A percentile compares a stretch with the other conserved stretches of the same genome.
phyloP scores from a whole-genome alignment of 495 filamentous ascomycete genomes.

The Hypoxylon trugodes region DNA sequence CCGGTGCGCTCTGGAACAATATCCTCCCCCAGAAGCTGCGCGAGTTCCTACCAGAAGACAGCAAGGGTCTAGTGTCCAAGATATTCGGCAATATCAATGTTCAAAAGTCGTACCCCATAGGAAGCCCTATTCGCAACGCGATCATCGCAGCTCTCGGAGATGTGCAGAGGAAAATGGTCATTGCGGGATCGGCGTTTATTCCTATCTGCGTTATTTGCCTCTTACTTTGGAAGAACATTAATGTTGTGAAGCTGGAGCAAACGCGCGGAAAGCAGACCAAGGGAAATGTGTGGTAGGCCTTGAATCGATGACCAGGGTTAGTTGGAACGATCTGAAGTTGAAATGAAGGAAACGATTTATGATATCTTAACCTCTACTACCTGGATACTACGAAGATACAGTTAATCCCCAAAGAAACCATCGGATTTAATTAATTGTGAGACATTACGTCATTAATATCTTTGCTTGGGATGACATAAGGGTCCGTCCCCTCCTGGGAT shows the following conservation, averaged over 20 bases:
- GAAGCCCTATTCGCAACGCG: constrained; percentile 62
- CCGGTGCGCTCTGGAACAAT: constrained; percentile 64
- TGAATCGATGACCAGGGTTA: too few relatives aligned
- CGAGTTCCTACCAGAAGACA: constrained; percentile 60
- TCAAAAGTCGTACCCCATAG: constrained; percentile 64
- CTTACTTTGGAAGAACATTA: constrained; percentile 57
- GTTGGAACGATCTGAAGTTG: neutral
- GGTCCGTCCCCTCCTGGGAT: too few relatives aligned
- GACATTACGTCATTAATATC: too few relatives aligned
- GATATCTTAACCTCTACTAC: too few relatives aligned
- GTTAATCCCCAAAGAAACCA: too few relatives aligned
- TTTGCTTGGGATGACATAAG: too few relatives aligned
- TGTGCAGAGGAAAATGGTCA: constrained; percentile 40
- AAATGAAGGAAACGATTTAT: too few relatives aligned
- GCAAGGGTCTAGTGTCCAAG: constrained; percentile 52
- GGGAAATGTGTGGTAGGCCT: constrained; percentile 9
- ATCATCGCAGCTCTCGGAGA: constrained; percentile 66
- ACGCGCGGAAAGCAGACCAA: constrained; percentile 36
- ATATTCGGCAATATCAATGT: constrained; percentile 69
- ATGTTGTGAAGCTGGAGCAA: constrained; percentile 55
- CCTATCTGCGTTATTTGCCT: constrained; percentile 46
- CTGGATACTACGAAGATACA: too few relatives aligned
- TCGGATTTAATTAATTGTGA: too few relatives aligned
- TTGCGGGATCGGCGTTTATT: constrained; percentile 38
- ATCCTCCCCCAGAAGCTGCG: constrained; percentile 55